phyloP scores from a whole-genome alignment of 2,329 filamentous ascomycete species.

The Penicillium decumbens region DNA sequence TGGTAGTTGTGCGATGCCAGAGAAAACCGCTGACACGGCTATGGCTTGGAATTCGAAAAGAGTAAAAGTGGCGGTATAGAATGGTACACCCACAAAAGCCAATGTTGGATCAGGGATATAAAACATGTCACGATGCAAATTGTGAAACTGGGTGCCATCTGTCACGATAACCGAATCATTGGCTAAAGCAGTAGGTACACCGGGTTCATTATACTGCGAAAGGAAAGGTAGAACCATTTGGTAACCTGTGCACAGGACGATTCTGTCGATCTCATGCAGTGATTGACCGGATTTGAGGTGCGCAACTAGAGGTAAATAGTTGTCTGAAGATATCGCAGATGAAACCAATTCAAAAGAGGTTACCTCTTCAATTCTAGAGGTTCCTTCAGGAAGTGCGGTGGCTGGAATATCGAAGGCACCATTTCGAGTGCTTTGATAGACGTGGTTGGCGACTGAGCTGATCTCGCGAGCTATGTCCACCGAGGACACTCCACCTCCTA shows the following conservation, averaged over 20 bases:
- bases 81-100: conserved; percentile 61
- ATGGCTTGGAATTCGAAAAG: conserved; percentile 68
- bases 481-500: conserved; percentile 55
- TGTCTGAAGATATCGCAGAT: conserved; percentile 3
- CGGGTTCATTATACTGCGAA: conserved; percentile 47
- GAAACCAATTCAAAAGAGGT: conserved; percentile 41
- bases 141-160: conserved; percentile 60
- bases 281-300: conserved; percentile 51
- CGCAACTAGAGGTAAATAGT: conserved; percentile 49
- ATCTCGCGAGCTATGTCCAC: conserved; percentile 53
- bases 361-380: conserved; percentile 51
- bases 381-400: conserved; percentile 51
- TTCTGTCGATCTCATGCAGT: conserved; percentile 54
- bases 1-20: conserved; percentile 50
- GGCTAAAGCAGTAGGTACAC: conserved; percentile 44
- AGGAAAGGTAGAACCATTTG: conserved; percentile 64
- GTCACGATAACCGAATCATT: conserved; percentile 55
- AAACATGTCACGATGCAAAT: conserved; percentile 66
- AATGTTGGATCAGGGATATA: conserved; percentile 64
- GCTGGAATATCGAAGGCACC: conserved; percentile 57
- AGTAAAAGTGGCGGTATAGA: conserved; percentile 63
- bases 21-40: conserved; percentile 54
- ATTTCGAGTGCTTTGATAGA: conserved; percentile 56
- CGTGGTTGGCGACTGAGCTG: conserved; percentile 40
- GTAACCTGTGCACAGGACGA: conserved; percentile 66